Percentiles rank a stretch among this genome's conserved stretches.
Evolutionary conservation across 2,329 filamentous ascomycete genomes (phyloP).

Genomic region (Fusarium mexicanum): DNA sequence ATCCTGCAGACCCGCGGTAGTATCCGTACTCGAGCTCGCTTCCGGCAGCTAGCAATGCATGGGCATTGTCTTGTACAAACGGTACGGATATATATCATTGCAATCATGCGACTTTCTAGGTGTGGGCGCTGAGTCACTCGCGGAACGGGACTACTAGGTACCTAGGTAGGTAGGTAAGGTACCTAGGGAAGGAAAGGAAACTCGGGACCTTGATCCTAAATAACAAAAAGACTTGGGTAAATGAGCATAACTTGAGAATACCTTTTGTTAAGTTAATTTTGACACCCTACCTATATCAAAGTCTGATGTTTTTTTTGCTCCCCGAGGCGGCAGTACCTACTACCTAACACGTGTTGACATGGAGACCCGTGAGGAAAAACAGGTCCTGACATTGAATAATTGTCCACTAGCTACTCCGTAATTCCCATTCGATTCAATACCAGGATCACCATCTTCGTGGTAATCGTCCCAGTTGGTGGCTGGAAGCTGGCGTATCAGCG

Average conservation of each 20-base stretch:
- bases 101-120: constrained; percentile 30
- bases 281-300: too few species aligned
- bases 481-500: constrained; percentile 29
- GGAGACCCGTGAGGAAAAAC: constrained; percentile 21
- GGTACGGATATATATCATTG: neutral
- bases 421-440: constrained; percentile 26
- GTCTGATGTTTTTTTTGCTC: too few species aligned
- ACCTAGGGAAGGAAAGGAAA: too few species aligned
- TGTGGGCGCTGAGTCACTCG: neutral
- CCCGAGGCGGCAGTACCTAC: neutral
- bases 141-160: neutral
- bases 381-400: constrained; percentile 20
- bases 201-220: too few species aligned
- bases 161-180: too few species aligned
- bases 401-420: neutral
- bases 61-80: constrained; percentile 14
- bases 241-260: too few species aligned
- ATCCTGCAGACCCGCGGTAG: neutral
- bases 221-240: too few species aligned
- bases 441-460: constrained; percentile 40
- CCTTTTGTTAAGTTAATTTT: too few species aligned
- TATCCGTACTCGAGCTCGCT: constrained; percentile 32
- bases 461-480: constrained; percentile 29
- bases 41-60: neutral
- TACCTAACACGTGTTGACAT: constrained; percentile 38